A percentile compares a stretch with the other conserved stretches of the same genome.
Conservation (phyloP, 768 basidiomycete genomes). For the Lentinula aciculospora region DNA sequence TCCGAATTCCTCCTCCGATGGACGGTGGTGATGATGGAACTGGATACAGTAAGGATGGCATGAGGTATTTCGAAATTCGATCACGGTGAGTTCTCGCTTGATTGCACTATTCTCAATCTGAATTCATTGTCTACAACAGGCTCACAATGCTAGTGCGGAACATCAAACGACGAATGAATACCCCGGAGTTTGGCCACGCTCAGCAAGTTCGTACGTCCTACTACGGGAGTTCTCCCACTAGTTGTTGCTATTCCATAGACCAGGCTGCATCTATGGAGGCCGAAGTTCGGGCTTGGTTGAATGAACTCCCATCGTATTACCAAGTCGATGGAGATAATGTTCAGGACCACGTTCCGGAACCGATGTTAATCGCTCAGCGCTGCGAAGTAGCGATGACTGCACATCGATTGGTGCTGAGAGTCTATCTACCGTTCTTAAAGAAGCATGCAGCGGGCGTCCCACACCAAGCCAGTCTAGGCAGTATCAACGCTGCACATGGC, state of each 20-base stretch:
- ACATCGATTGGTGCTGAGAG: constrained; percentile 54
- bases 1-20: constrained; percentile 33
- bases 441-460: constrained; percentile 14
- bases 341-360: constrained; percentile 15
- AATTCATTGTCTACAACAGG: constrained; percentile 24
- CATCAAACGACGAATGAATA: constrained; percentile 46
- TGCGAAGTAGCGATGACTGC: constrained; percentile 58
- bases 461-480: constrained; percentile 49
- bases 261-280: constrained; percentile 53
- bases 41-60: constrained; percentile 17
- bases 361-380: constrained; percentile 41
- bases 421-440: constrained; percentile 64
- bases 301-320: constrained; percentile 44
- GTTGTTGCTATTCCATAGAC: constrained; percentile 50
- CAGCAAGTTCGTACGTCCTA: constrained; percentile 16
- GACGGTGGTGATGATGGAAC: constrained; percentile 12
- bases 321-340: constrained; percentile 25
- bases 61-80: constrained; percentile 49
- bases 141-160: constrained; percentile 60
- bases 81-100: constrained; percentile 46
- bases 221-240: constrained; percentile 16
- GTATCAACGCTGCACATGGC: constrained; percentile 60
- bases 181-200: constrained; percentile 17
- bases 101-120: not conserved
- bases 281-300: constrained; percentile 50